Conservation (phyloP, 2,329 filamentous ascomycete genomes). For the Apiospora malaysiana region DNA sequence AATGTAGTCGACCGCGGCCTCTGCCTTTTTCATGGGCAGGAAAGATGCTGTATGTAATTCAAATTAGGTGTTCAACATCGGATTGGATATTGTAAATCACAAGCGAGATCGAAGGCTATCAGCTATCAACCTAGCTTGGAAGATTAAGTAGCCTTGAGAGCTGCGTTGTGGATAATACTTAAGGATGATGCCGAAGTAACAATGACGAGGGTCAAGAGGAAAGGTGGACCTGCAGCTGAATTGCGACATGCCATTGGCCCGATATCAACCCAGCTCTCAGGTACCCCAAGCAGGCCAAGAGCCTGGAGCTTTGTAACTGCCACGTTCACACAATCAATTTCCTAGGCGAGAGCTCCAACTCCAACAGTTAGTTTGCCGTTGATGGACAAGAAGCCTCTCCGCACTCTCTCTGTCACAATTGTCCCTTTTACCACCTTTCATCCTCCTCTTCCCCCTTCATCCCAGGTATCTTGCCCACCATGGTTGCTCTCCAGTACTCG, state of each 20-base stretch:
- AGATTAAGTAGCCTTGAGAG: neutral
- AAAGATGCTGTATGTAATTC: neutral
- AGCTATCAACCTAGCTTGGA: neutral
- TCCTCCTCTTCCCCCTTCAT: constrained; percentile 11
- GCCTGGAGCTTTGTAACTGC: constrained; percentile 21
- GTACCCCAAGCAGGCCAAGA: neutral
- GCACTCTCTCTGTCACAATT: constrained; percentile 2
- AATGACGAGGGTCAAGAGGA: neutral
- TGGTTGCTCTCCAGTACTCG: constrained; percentile 42
- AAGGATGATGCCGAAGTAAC: neutral
- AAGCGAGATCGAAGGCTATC: neutral
- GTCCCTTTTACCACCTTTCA: constrained; percentile 18
- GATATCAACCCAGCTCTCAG: neutral
- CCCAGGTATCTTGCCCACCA: constrained; percentile 30
- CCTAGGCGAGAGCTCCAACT: constrained; percentile 15
- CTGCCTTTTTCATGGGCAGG: neutral
- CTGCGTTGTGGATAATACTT: neutral
- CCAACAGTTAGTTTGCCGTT: neutral
- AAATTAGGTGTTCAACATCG: neutral
- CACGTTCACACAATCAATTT: constrained; percentile 26
- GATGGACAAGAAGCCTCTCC: constrained; percentile 13
- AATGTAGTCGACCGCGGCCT: neutral
- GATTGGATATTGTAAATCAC: neutral
- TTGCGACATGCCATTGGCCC: neutral
- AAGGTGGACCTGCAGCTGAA: neutral